A percentile compares a stretch with the other conserved stretches of the same genome.
Conservation (phyloP, 495 filamentous ascomycete genomes). For the Annulohypoxylon maeteangense region DNA sequence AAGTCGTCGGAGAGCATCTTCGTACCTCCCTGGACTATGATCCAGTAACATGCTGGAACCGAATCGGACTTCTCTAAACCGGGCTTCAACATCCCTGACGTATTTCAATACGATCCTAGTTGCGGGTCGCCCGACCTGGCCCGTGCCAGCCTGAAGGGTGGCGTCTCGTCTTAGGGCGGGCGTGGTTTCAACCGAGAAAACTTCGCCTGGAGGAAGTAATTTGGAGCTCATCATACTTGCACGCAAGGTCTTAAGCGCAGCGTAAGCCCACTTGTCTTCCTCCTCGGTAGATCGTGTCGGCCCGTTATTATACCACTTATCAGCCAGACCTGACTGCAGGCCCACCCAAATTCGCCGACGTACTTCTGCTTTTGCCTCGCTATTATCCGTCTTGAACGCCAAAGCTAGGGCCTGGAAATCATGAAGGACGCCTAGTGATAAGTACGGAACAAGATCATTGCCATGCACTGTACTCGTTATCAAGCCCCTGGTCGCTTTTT, state of each 20-base stretch:
- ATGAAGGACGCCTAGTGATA: conserved; percentile 78
- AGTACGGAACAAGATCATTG: conserved; percentile 76
- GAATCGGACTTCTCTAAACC: conserved; percentile 77
- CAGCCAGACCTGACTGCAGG: conserved; percentile 59
- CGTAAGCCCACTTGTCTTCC: conserved; percentile 77
- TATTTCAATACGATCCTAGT: conserved; percentile 73
- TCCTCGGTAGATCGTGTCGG: conserved; percentile 49
- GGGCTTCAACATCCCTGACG: conserved; percentile 70
- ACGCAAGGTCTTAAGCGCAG: conserved; percentile 71
- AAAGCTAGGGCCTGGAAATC: conserved; percentile 78
- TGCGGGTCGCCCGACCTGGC: conserved; percentile 68
- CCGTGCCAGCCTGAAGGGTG: conserved; percentile 54
- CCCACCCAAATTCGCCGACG: conserved; percentile 72
- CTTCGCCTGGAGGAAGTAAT: conserved; percentile 78
- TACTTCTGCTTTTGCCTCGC: conserved; percentile 71
- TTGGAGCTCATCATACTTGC: conserved; percentile 76
- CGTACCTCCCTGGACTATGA: conserved; percentile 80
- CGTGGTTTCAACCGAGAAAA: conserved; percentile 76
- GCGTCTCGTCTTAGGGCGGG: conserved; percentile 68
- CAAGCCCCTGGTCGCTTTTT: conserved; percentile 75
- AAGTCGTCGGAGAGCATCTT: conserved; percentile 61
- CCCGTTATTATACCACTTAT: conserved; percentile 57
- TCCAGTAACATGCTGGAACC: conserved; percentile 78
- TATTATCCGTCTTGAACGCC: conserved; percentile 76
- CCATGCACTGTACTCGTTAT: conserved; percentile 80